Base-by-base conservation (phyloP, 2,329 filamentous ascomycete genomes). In the Fusarium albosuccineum region DNA sequence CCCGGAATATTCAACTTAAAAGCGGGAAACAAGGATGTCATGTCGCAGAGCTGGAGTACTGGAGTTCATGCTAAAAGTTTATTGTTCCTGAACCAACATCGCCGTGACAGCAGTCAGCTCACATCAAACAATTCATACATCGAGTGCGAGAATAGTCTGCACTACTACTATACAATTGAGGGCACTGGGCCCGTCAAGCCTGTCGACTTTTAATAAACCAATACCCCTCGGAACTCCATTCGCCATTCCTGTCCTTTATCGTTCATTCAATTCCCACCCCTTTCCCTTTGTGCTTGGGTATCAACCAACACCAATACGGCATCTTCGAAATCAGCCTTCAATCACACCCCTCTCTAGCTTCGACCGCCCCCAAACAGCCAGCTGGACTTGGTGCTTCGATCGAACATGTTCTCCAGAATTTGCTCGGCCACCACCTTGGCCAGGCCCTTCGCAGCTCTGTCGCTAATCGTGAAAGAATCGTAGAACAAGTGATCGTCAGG, bases 401-500 rank as follows among this genome's bases (percentile, higher is more conserved):
- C 39, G 57, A 80, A 73, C 41, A 77, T 54, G n/a, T 70, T 53
- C 30, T 71, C 57, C 30, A 65, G 54, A 3, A 77, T 60, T 1
- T 67, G 59, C 10, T 65, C 52, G 16, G 68, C 60, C 34, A 71
- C 62, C 26, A 49, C 37, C 42, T 64, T 60, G 2, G 68, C 68
- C 7, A 75, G 59, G 7, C 66, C 66, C 46, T 70, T 62, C 22
- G 70, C 71, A 10, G 78, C 77, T n/a, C 75, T 71, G 57, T 78
- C 74, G 34, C 70, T 72, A 6, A 87, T 74, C 1, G 79, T 83
- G 41, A 86, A 86, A 0, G 79, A 77, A 49, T 85, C 84, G 73
- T 82, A 84, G 72, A 87, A 88, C 3, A 89, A 75, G 61, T 85
- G 83, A 11, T 82, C 77, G 13, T 82, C 75, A 2, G 82, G 82